phyloP scores from a whole-genome alignment of 1,139 yeast genomes.

The Protomyces inouyei region DNA sequence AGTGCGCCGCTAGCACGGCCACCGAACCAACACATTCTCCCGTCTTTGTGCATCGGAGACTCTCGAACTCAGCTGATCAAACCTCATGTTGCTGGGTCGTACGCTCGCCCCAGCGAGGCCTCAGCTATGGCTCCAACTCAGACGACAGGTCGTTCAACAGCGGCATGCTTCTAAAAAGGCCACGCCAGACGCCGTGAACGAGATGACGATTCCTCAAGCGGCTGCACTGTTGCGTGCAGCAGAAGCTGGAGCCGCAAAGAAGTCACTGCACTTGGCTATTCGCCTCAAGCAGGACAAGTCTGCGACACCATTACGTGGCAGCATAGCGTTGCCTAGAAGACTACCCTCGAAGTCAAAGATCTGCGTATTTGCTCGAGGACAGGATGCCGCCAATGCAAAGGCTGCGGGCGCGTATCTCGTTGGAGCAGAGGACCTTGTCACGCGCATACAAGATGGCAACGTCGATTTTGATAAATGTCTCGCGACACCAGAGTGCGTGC shows the following conservation, averaged over 20 bases:
- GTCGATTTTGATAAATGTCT: constrained; percentile 70
- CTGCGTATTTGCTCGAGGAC: constrained; percentile 30
- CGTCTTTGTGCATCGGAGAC: too few relatives aligned
- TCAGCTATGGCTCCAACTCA: background rate
- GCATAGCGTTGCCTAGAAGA: constrained; percentile 12
- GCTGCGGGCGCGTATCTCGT: constrained; percentile 28
- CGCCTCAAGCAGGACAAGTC: constrained; percentile 21
- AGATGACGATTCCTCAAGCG: constrained; percentile 17
- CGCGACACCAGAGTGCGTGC: constrained; percentile 76
- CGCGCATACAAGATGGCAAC: constrained; percentile 50
- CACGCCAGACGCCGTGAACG: constrained; percentile 19
- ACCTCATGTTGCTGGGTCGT: too few relatives aligned
- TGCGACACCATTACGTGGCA: constrained; percentile 18
- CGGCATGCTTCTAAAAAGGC: background rate
- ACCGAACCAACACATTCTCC: too few relatives aligned
- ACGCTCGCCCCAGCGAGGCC: too few relatives aligned
- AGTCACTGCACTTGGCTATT: constrained; percentile 7
- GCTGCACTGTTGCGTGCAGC: constrained; percentile 11
- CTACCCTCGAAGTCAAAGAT: constrained; percentile 16
- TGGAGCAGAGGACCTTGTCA: constrained; percentile 29
- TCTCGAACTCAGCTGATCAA: too few relatives aligned
- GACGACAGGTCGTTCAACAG: background rate
- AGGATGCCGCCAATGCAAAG: constrained; percentile 23
- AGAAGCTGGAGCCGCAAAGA: constrained; percentile 10
- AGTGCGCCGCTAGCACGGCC: too few relatives aligned